Evolutionary conservation across 148 eudicot species (phyloP), one percentile per base, ranked within the genome.

Genomic region (Agrostemma githago): DNA sequence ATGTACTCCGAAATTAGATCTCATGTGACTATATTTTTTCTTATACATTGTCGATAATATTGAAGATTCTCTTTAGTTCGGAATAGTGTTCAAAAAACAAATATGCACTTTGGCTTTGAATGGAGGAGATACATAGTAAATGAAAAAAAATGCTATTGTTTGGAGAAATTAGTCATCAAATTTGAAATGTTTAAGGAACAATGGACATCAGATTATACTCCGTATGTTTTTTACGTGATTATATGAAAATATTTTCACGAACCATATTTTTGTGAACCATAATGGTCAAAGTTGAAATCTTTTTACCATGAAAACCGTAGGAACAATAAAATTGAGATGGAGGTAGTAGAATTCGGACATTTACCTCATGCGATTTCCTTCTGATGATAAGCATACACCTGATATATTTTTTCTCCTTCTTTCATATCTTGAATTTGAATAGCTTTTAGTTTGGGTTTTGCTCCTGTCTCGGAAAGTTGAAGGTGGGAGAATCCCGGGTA

Each of bases 381-480:
- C 37, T 66, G 68, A 72, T 61, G 15, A 71, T 72, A 72, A 11
- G 56, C 77, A 69, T 66, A 72, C 62, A 39, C 74, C 77, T 84
- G 73, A 75, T 54, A 74, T 56, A 9, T 48, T 79, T 78, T 61
- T 72, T 71, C 60, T 65, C 48, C 71, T 11, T 65, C 48, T 67
- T 11, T 51, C 56, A 51, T 8, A 12, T 51, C 56, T 51, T 8
- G 62, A 59, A 67, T 71, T 74, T 74, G 77, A 46, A 71, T 82
- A 79, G 82, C 75, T 65, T 76, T 80, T 70, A 76, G 75, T 76
- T 72, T 60, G 72, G 82, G 85, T 73, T 74, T 73, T 84, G 83
- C 78, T 66, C 77, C 78, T 59, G 57, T 73, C 77, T 72, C 76
- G 70, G 80, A 67, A 75, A 76, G 68, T 75, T 79, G 77, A 66